Evolutionary conservation across 2,329 filamentous ascomycete species (phyloP), one percentile per base, ranked within the genome.

Genomic region (Aspergillus tamarii): DNA sequence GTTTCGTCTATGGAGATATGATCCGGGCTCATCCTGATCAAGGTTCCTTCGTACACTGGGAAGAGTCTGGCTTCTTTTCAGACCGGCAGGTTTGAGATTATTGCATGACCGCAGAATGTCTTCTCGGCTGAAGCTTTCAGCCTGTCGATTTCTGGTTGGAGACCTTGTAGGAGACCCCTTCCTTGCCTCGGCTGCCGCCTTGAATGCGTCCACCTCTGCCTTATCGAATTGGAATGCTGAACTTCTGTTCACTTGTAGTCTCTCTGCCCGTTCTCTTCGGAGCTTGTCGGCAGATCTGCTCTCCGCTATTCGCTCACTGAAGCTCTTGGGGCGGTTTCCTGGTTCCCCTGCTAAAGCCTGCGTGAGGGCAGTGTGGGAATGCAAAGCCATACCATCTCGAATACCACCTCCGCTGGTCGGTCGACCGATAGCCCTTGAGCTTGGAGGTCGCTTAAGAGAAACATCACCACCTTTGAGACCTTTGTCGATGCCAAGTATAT

Each of bases 401-500:
- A 65, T 66, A 19, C 72, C 73, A 54, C 73, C 67, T 41, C 73
- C 71, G 58, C 74, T 76, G 28, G 67, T 67, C 66, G 76, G 70
- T 56, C 78, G 74, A 68, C 72, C 60, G 64, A 67, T 63, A 8
- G 66, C 56, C 54, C 65, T 72, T 34, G 73, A 71, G 54, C 67
- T 74, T 26, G 76, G 77, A 3, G 92, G 88, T 68, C 92, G 85
- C 77, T 92, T 95, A 32, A 98, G 81, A 3, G 94, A 97, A 36
- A 98, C 84, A 71, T 97, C 93, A 63, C 87, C 87, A 2, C 90
- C 93, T 70, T 85, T 90, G 41, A 94, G 81, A 1, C 93, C 93
- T 75, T 96, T 96, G 78, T 97, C 94, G 66, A 98, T 96, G 6
- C 95, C 94, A 19, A 98, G 78, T 21, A 93, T 79, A 16, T 95